phyloP scores from a whole-genome alignment of 805 yeast species.

The Debaryomyces prosopidis region DNA sequence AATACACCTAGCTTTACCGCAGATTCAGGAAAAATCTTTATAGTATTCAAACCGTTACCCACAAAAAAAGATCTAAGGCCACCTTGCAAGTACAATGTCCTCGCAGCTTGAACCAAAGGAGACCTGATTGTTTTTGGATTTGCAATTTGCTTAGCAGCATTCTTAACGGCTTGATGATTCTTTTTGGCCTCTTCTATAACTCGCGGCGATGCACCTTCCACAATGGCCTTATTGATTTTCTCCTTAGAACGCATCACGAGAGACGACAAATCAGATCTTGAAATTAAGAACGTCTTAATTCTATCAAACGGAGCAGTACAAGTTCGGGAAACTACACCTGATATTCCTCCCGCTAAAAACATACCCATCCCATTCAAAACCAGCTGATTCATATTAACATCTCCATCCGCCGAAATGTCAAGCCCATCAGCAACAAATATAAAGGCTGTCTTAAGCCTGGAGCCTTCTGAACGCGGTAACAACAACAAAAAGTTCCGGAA shows the following conservation, averaged over 20 bases:
- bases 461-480: constrained; percentile 78
- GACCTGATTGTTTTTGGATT: constrained; percentile 58
- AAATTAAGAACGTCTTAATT: constrained; percentile 88
- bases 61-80: constrained; percentile 88
- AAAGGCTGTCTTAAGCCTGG: constrained; percentile 79
- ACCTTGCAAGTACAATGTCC: constrained; percentile 81
- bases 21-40: constrained; percentile 94
- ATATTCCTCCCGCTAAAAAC: constrained; percentile 91
- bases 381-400: constrained; percentile 79
- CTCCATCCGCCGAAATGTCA: constrained; percentile 88
- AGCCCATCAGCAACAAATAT: constrained; percentile 73
- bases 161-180: constrained; percentile 19
- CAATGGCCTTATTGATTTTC: constrained; percentile 37
- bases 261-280: constrained; percentile 79
- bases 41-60: constrained; percentile 88
- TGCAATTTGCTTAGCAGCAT: constrained; percentile 30
- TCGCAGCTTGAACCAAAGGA: constrained; percentile 78
- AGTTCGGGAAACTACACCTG: constrained; percentile 95
- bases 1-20: constrained; percentile 97
- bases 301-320: constrained; percentile 97
- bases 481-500: constrained; percentile 81
- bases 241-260: constrained; percentile 61
- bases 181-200: constrained; percentile 26
- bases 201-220: constrained; percentile 34
- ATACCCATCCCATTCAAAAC: constrained; percentile 83